These are phyloP conservation scores for Eruca vesicaria DNA, from an alignment of 441 rosid genomes.

Conservation along the genomic window DNA sequence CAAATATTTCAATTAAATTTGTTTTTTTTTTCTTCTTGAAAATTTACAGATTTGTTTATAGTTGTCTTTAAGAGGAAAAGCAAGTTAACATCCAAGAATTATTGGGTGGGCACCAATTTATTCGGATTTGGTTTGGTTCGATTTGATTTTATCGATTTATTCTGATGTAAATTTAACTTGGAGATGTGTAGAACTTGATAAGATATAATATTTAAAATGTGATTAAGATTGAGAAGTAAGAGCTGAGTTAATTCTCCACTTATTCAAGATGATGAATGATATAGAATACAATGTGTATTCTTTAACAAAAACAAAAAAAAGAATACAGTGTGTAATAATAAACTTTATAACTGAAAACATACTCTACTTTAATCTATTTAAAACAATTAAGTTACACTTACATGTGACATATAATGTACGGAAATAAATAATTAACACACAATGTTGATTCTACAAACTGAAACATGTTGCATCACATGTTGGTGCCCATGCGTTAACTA, in stretches of 20 bases:
- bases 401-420: no score
- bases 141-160: background rate
- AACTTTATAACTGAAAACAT: background rate
- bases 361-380: background rate
- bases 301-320: no score
- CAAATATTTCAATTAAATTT: background rate
- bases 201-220: no score
- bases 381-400: background rate
- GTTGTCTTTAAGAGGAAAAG: background rate
- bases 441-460: no score
- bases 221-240: no score
- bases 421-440: no score
- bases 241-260: background rate
- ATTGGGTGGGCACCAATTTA: no score
- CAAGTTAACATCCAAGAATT: background rate
- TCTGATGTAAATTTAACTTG: background rate
- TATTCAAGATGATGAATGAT: background rate
- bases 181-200: background rate
- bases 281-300: no score
- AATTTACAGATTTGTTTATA: background rate
- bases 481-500: no score
- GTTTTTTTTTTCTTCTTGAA: background rate
- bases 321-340: background rate
- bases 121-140: background rate
- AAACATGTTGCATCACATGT: no score